Percentiles rank a stretch among this genome's conserved stretches.
Evolutionary conservation across 805 yeast genomes (phyloP).

Genomic region (Candida ficus): DNA sequence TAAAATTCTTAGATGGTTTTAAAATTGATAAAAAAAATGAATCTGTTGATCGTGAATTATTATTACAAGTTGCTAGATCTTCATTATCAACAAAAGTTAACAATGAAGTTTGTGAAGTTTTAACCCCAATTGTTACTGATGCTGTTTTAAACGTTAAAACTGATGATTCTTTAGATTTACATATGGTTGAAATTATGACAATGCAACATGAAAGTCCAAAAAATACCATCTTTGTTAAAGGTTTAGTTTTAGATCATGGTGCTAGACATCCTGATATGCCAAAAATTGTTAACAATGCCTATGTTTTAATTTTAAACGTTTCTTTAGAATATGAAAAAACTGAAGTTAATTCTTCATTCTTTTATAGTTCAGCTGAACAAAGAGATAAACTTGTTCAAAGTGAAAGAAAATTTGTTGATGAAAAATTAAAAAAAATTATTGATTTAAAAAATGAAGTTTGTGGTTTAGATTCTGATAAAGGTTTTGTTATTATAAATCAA

Average conservation of each 20-base stretch:
- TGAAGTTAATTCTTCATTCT: slow-evolving; percentile 94
- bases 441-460: slow-evolving; percentile 93
- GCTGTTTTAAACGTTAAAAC: slow-evolving; percentile 79
- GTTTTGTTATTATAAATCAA: slow-evolving; percentile 93
- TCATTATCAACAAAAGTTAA: slow-evolving; percentile 85
- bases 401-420: slow-evolving; percentile 93
- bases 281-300: slow-evolving; percentile 73
- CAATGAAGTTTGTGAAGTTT: slow-evolving; percentile 66
- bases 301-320: slow-evolving; percentile 83
- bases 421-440: slow-evolving; percentile 82
- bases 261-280: slow-evolving; percentile 99
- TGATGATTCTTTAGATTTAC: slow-evolving; percentile 67
- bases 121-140: slow-evolving; percentile 94
- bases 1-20: slow-evolving; percentile 64
- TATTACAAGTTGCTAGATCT: slow-evolving; percentile 87
- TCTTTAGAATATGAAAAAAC: slow-evolving; percentile 96
- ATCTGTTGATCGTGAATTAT: slow-evolving; percentile 72
- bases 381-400: slow-evolving; percentile 90
- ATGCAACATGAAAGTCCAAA: slow-evolving; percentile 91
- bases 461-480: slow-evolving; percentile 61
- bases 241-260: slow-evolving; percentile 95
- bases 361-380: slow-evolving; percentile 92
- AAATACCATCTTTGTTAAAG: slow-evolving; percentile 78
- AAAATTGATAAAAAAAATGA: slow-evolving; percentile 35
- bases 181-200: slow-evolving; percentile 97